These are phyloP conservation scores for Colletotrichum incanum DNA, from an alignment of 2,329 filamentous ascomycete species.

Conservation along the genomic window DNA sequence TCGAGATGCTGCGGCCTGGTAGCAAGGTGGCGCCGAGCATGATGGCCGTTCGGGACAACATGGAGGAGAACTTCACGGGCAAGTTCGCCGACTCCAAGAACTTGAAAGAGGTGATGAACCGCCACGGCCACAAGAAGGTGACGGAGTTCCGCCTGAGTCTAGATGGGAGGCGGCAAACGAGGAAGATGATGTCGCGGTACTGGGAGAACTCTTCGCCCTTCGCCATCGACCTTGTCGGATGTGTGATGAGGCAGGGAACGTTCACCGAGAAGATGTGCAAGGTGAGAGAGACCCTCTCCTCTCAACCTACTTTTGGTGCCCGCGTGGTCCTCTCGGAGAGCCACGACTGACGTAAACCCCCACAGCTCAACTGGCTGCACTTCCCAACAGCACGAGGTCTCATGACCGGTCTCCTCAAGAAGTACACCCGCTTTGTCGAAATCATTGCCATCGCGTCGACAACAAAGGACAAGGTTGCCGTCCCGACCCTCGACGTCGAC, in stretches of 20 bases:
- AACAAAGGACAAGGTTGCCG: slow-evolving; percentile 58
- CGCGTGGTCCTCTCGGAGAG: not conserved
- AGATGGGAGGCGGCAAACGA: slow-evolving; percentile 51
- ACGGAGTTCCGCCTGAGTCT: slow-evolving; percentile 33
- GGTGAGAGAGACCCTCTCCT: slow-evolving; percentile 6
- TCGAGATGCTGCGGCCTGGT: slow-evolving; percentile 16
- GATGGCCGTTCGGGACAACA: slow-evolving; percentile 24
- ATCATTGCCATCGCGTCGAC: slow-evolving; percentile 65
- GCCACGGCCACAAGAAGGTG: slow-evolving; percentile 25
- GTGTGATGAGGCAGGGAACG: slow-evolving; percentile 59
- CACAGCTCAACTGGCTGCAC: slow-evolving; percentile 78
- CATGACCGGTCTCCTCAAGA: slow-evolving; percentile 72
- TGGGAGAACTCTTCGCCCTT: slow-evolving; percentile 58
- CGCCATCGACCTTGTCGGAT: slow-evolving; percentile 57
- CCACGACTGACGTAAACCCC: not conserved
- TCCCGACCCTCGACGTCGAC: slow-evolving; percentile 80
- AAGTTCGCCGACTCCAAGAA: slow-evolving; percentile 35
- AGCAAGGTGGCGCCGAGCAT: slow-evolving; percentile 11
- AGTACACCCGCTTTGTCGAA: slow-evolving; percentile 72
- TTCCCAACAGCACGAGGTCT: slow-evolving; percentile 73
- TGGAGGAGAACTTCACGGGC: slow-evolving; percentile 41
- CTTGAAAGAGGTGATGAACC: slow-evolving; percentile 29
- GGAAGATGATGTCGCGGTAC: slow-evolving; percentile 60
- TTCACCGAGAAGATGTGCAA: slow-evolving; percentile 54
- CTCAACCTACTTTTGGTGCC: not conserved